Evolutionary conservation across 345 rosid species (phyloP), one percentile per base, ranked within the genome.

Genomic region (Arabidopsis suecica): DNA sequence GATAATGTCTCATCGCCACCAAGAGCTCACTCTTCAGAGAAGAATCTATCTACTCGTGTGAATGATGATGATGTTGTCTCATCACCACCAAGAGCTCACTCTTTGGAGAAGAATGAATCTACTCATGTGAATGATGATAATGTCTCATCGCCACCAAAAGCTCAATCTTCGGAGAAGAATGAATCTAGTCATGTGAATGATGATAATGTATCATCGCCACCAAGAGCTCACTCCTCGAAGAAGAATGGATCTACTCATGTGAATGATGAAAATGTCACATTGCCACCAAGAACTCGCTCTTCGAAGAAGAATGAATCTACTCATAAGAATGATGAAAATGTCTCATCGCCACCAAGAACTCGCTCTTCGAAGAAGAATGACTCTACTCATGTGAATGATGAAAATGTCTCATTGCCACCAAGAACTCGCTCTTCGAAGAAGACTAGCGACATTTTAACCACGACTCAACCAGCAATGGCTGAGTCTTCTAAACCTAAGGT

Each of bases 111-210:
- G 32, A 28, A 28, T 28, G 32, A 28, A 28, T 28, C 32, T 28
- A 28, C 32, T 28, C 32, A 3, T 28, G 32, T 28, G 32, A 28
- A 28, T 28, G 32, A 28, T 28, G 32, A 28, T 28, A 4, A 28
- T 28, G 32, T 28, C 32, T 28, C 32, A 28, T 28, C 32, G 4
- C 32, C 32, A 28, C 32, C 32, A 3, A 28, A 4, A 28, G 4
- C 32, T 28, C 32, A 28, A 2, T 28, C 32, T 28, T 28, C 2
- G 4, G 32, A 28, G 32, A 28, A 28, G 32, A 70, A 58, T 57
- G 40, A 86, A 74, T n/a, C 50, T 54, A 68, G 74, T 71, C 72
- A 82, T 70, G 82, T 80, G 78, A 81, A 86, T 64, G 82, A 63
- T 69, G 90, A 86, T 82, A 28, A 28, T 28, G 32, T 28, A 2